Evolutionary conservation across 345 rosid species (phyloP).

Genomic region (Gossypium raimondii): DNA sequence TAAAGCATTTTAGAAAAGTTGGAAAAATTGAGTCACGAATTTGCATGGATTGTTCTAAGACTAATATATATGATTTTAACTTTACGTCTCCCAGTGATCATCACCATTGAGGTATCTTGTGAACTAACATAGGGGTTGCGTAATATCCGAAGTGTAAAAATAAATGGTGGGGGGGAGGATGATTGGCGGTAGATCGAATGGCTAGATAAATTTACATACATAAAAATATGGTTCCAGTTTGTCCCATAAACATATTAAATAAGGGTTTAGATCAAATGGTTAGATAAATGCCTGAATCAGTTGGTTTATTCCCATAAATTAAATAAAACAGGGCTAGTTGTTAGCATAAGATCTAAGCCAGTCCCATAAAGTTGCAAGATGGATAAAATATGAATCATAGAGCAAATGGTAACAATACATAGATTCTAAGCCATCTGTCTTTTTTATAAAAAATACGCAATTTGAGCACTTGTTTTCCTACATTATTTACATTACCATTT

Average conservation of each 20-base stretch:
- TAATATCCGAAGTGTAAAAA: too few relatives aligned
- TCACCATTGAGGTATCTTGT: neutral
- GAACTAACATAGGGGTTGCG: neutral
- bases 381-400: constrained; percentile 29
- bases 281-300: neutral
- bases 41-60: neutral
- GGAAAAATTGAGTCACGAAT: neutral
- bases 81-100: neutral
- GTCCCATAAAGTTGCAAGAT: constrained; percentile 1
- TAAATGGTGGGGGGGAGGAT: too few relatives aligned
- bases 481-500: neutral
- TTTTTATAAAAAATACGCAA: neutral
- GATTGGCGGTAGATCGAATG: too few relatives aligned
- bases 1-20: neutral
- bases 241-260: too few relatives aligned
- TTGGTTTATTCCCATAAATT: neutral
- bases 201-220: too few relatives aligned
- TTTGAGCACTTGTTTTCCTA: neutral
- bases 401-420: neutral
- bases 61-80: neutral
- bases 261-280: too few relatives aligned
- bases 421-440: neutral
- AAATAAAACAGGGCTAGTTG: neutral
- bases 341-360: constrained; percentile 42
- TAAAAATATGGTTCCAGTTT: too few relatives aligned